phyloP scores from a whole-genome alignment of 129 eudicot genomes.

The Helianthus tuberosus region DNA sequence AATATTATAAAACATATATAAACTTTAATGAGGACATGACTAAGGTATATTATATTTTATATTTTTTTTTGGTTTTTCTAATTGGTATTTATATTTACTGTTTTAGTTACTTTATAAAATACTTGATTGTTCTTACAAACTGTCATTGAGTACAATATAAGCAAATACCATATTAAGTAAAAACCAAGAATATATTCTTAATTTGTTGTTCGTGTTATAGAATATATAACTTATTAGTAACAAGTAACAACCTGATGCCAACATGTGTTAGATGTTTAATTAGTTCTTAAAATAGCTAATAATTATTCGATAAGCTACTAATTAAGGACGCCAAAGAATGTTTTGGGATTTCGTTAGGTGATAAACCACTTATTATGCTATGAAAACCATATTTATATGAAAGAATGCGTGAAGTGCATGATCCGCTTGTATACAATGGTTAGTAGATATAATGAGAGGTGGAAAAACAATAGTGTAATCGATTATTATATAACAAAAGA shows the following conservation, averaged over 20 bases:
- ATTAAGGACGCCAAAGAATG: background rate
- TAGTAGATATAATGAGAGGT: too few relatives aligned
- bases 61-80: background rate
- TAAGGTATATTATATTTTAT: background rate
- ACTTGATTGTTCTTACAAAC: background rate
- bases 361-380: background rate
- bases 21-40: too few relatives aligned
- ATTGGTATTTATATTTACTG: background rate
- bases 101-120: background rate
- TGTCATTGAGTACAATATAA: background rate
- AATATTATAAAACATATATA: too few relatives aligned
- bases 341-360: background rate
- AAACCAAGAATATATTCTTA: background rate
- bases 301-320: background rate
- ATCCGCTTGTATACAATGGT: too few relatives aligned
- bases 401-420: background rate
- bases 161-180: background rate
- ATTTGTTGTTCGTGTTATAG: background rate
- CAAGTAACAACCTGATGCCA: constrained; percentile 20
- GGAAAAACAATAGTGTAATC: too few relatives aligned
- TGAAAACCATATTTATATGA: background rate
- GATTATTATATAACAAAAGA: too few relatives aligned
- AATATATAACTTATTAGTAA: background rate
- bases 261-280: background rate
- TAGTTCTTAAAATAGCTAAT: background rate